Base-by-base conservation (phyloP, 2,329 filamentous ascomycete genomes). In the Aspergillus costaricaensis region DNA sequence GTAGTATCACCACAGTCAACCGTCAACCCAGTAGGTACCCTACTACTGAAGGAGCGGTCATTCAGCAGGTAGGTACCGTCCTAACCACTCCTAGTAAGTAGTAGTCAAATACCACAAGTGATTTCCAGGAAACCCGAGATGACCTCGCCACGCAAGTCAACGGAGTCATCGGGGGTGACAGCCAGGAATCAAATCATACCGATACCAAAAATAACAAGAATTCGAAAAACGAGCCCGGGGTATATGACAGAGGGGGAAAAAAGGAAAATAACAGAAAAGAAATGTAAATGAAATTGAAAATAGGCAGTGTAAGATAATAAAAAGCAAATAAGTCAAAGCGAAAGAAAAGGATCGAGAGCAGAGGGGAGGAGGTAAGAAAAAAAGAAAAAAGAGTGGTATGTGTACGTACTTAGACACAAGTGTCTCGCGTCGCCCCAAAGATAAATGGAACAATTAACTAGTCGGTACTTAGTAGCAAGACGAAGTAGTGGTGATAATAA, bases 401-500 rank as follows among this genome's bases (percentile, higher is more conserved):
- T 63, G 61, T 61, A 63, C 61, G 51, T 63, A 63, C 61, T 23
- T 44, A 15, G 12, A 15, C 32, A 44, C 41, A 44, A 47, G 44
- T 23, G 44, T 30, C 51, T 38, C 50, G 30, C 48, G 36, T 51
- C 30, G 51, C 41, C 54, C 54, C 44, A 50, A 58, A 47, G 30
- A 55, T 27, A 23, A 30, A 25, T 27, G 44, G 32, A 36, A 36
- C 32, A 5, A 15, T 5, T 36, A 15, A 36, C 27, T 30, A 30
- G 27, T 30, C 10, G 27, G 27, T 30, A 30, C 10, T 30, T 30
- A 36, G 32, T 36, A 36, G 32, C 12, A 14, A 14, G 32, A 14
- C 5, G 12, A 2, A 36, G 32, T 36, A 36, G 32, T 36, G 32
- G 12, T 36, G 12, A 36, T 36, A 36, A 36, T 14, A 43, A 55